phyloP scores from a whole-genome alignment of 805 yeast species.

The Ogataea minuta region DNA sequence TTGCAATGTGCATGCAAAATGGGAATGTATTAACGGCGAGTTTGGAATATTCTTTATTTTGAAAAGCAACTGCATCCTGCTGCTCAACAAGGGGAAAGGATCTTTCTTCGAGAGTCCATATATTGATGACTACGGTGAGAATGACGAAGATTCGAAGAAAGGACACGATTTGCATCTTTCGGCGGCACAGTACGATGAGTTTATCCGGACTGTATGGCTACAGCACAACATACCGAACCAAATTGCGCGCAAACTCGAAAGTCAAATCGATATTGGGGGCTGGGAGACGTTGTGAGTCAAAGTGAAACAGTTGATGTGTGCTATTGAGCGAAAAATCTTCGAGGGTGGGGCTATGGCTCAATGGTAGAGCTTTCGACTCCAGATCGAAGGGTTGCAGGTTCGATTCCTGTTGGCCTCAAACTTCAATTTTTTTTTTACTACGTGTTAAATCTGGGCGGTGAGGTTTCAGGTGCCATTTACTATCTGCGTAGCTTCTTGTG shows the following conservation, averaged over 20 bases:
- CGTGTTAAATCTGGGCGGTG: too few relatives aligned
- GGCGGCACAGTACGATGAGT: constrained; percentile 58
- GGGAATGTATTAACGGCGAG: constrained; percentile 59
- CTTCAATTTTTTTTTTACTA: constrained; percentile 38
- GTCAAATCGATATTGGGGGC: constrained; percentile 83
- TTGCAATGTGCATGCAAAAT: constrained; percentile 68
- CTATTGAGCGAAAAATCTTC: background rate
- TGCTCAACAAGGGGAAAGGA: constrained; percentile 74
- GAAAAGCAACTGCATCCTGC: constrained; percentile 59
- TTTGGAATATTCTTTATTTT: constrained; percentile 75
- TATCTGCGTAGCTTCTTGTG: too few relatives aligned
- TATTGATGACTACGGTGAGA: constrained; percentile 82
- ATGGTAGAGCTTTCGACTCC: constrained; percentile 81
- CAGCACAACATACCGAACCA: constrained; percentile 74
- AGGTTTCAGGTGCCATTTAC: too few relatives aligned
- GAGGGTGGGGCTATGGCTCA: constrained; percentile 66
- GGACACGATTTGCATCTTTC: constrained; percentile 71
- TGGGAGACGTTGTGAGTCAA: constrained; percentile 73
- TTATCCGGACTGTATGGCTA: constrained; percentile 69
- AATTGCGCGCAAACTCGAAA: constrained; percentile 78
- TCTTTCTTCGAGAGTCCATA: constrained; percentile 84
- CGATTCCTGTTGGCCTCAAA: constrained; percentile 81
- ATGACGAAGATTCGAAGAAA: constrained; percentile 68
- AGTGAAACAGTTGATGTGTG: background rate
- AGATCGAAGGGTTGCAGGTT: constrained; percentile 85